Conservation (phyloP, 31 red algal species). For the Endocladia muricata region DNA sequence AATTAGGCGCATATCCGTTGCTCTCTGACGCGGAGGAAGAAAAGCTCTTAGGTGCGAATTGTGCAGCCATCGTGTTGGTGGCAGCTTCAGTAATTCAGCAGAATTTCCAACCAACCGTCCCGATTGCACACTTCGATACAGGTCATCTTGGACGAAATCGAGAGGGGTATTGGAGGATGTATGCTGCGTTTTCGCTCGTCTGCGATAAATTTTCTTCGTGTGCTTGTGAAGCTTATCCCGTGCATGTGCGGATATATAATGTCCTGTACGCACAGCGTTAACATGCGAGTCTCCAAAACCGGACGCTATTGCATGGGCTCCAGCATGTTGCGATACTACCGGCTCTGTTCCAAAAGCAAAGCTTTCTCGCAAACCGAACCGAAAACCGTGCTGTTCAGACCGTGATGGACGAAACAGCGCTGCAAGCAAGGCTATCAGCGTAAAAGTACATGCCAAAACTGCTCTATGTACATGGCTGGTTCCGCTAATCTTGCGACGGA, state of each 20-base stretch:
- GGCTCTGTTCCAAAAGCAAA: no score
- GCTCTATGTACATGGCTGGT: background rate
- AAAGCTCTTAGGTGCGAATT: background rate
- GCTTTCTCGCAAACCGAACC: no score
- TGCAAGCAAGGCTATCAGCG: no score
- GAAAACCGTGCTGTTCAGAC: no score
- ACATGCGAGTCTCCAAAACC: no score
- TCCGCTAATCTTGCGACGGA: background rate
- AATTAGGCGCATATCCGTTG: constrained; percentile 42
- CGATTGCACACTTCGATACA: background rate
- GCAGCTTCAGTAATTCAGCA: background rate
- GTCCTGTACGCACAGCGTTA: no score
- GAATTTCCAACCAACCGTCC: background rate
- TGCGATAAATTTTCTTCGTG: no score
- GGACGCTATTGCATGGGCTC: no score
- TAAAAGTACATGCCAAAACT: background rate
- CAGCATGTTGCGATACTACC: no score
- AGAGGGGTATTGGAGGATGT: background rate
- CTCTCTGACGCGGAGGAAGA: background rate
- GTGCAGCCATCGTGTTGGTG: background rate
- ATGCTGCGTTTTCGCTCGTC: background rate
- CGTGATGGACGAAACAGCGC: no score
- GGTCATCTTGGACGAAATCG: background rate
- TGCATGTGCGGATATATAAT: no score
- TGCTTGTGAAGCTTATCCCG: no score